phyloP scores from a whole-genome alignment of 768 basidiomycete genomes.

The Tricholoma terreum region DNA sequence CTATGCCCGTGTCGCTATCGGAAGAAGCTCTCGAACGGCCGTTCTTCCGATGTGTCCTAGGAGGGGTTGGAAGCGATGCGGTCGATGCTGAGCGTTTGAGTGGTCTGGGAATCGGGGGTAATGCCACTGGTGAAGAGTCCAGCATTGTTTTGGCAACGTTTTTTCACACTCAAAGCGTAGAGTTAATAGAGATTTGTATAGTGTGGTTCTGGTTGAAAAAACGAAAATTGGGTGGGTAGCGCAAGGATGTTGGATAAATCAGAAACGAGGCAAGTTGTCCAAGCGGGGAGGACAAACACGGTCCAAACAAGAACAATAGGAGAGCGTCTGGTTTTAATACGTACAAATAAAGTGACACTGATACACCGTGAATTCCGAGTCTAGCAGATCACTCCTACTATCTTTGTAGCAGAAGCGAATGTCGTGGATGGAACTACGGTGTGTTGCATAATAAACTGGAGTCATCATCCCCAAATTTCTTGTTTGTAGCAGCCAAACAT shows the following conservation, averaged over 20 bases:
- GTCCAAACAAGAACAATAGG: not conserved
- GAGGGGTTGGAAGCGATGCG: conserved; percentile 65
- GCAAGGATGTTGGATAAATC: not conserved
- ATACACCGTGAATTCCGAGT: no score
- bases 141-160: conserved; percentile 18
- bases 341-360: not conserved
- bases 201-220: not conserved
- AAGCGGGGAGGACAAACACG: not conserved
- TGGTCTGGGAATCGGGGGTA: conserved; percentile 33
- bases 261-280: not conserved
- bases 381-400: no score
- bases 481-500: no score
- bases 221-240: not conserved
- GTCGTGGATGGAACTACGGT: no score
- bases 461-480: no score
- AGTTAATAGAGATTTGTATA: not conserved
- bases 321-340: not conserved
- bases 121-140: conserved; percentile 31
- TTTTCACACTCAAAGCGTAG: not conserved
- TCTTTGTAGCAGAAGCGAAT: no score
- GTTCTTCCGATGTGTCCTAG: conserved; percentile 49
- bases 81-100: conserved; percentile 65
- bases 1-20: conserved; percentile 44
- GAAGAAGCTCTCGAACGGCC: conserved; percentile 40
- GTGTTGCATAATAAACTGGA: no score